Base-by-base conservation (phyloP, 495 filamentous ascomycete genomes). In the Rhypophila decipiens region DNA sequence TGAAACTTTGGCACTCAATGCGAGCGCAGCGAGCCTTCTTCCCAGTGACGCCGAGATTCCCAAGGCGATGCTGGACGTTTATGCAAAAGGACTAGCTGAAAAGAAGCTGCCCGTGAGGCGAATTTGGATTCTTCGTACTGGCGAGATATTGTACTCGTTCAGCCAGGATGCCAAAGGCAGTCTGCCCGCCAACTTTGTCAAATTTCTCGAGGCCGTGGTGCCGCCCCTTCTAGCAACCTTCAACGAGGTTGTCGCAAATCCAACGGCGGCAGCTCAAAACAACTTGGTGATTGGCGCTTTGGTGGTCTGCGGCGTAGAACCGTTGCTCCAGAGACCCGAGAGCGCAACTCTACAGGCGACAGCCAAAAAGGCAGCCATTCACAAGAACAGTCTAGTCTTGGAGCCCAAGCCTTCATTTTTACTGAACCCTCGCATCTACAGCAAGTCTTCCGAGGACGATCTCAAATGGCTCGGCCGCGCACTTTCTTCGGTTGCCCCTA, bases 341-440 rank as follows among this genome's bases (percentile, higher is more conserved):
- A 58, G 55, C 11, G 63, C 76, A 43, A 60, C 68, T 33, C 19
- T 68, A 4, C 69, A 74, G 9, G 48, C 61, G 0, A 51, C 71
- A 13, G 53, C 83, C 4, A 83, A 79, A 49, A 86, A 84, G 57
- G 65, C 72, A 1, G 67, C 80, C 8, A 72, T 88, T 17, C 57
- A 73, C 15, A 75, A 82, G 34, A 78, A 84, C 47, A 76, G 80
- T 34, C 71, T 95, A 42, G 69, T 69, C 0, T 63, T 78, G 13
- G 76, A 78, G 10, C 79, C 87, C 0, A 96, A 91, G 59, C 80
- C 85, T 9, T 91, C 89, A 0, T 91, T 91, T 61, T 70, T 96
- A 5, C 73, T 97, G 1, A 95, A 88, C 58, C 79, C 82, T 18
- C 85, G 83, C 42, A 78, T 91, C 7, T 96, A 90, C 66, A 76